These are phyloP conservation scores for Cenchrus purpureus DNA, from an alignment of 176 grass and related monocot species.

Conservation along the genomic window DNA sequence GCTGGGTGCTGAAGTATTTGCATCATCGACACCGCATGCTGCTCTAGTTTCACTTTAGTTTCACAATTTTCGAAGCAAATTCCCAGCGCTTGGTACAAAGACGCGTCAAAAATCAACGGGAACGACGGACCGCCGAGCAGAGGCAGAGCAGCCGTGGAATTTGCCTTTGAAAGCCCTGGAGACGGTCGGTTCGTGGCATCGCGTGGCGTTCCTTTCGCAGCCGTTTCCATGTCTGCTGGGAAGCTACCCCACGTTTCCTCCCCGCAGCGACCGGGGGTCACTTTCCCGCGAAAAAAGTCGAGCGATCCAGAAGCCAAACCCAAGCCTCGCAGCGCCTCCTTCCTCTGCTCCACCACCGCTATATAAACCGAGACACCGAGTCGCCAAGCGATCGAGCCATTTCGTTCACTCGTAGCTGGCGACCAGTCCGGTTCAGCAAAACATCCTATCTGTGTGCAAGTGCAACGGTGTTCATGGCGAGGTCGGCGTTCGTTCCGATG, in stretches of 20 bases:
- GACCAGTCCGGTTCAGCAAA: not conserved
- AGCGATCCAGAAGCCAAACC: conserved; percentile 29
- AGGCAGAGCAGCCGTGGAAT: not conserved
- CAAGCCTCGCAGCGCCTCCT: not conserved
- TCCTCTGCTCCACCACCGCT: not conserved
- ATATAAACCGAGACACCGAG: conserved; percentile 21
- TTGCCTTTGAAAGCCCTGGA: not conserved
- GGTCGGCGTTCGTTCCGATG: conserved; percentile 24
- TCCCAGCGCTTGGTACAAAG: not conserved
- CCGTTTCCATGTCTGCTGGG: conserved; percentile 39
- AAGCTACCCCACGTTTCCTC: conserved; percentile 52
- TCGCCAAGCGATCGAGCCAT: not conserved
- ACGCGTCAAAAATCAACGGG: not conserved
- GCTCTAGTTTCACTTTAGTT: no score
- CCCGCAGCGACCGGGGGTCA: conserved; percentile 5
- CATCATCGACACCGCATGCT: no score
- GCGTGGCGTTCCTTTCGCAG: conserved; percentile 35
- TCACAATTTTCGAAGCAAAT: not conserved
- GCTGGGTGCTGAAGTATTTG: no score
- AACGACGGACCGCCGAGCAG: not conserved
- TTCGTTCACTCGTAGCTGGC: not conserved
- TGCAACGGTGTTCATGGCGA: conserved; percentile 17
- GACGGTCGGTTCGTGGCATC: not conserved
- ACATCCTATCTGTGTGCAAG: not conserved
- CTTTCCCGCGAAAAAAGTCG: conserved; percentile 11